These are phyloP conservation scores for Venturia oleaginea DNA, from an alignment of 2,329 filamentous ascomycete species.

Conservation along the genomic window DNA sequence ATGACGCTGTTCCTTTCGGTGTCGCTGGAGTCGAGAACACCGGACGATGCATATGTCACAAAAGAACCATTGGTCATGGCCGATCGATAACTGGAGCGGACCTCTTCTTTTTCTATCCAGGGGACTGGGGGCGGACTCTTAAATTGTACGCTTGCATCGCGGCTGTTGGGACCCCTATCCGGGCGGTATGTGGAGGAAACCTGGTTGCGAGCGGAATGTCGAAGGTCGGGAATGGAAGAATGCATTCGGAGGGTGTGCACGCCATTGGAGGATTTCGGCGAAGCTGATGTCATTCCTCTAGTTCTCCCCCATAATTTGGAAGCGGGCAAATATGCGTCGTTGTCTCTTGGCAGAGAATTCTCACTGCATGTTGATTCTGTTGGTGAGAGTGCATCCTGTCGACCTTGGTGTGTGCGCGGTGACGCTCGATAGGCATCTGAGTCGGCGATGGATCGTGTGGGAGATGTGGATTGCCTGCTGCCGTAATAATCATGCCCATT, in stretches of 20 bases:
- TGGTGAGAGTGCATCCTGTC: neutral
- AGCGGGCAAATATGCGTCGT: neutral
- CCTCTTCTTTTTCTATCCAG: slow-evolving; percentile 26
- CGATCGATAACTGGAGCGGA: slow-evolving; percentile 51
- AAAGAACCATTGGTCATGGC: slow-evolving; percentile 37
- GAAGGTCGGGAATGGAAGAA: slow-evolving; percentile 14
- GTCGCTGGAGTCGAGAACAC: slow-evolving; percentile 46
- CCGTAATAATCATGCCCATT: neutral
- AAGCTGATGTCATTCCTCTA: slow-evolving; percentile 11
- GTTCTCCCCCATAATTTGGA: neutral
- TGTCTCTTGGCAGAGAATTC: neutral
- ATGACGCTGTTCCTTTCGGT: slow-evolving; percentile 76
- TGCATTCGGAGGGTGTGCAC: neutral
- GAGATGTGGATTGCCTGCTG: neutral
- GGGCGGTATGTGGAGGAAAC: slow-evolving; percentile 14
- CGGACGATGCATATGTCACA: slow-evolving; percentile 49
- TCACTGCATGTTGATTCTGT: neutral
- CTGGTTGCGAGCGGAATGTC: slow-evolving; percentile 9
- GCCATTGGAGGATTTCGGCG: neutral
- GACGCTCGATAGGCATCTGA: neutral
- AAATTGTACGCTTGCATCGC: neutral
- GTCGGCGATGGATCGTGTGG: slow-evolving; percentile 6
- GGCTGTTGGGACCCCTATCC: slow-evolving; percentile 12
- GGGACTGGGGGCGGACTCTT: slow-evolving; percentile 1
- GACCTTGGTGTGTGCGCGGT: neutral